phyloP scores from a whole-genome alignment of 208 protist genomes.

The Trypanosoma cruzi region DNA sequence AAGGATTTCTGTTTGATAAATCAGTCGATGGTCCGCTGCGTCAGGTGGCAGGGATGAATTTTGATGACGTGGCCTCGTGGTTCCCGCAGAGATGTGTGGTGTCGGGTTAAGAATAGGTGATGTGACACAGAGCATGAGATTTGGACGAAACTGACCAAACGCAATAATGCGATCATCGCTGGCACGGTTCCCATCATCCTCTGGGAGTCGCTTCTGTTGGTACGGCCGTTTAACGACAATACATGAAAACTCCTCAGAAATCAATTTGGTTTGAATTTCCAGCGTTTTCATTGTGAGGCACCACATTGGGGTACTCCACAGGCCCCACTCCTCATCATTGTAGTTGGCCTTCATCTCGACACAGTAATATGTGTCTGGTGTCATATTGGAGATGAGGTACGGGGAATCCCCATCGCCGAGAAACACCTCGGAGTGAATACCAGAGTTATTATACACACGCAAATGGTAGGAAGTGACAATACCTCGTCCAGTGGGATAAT shows the following conservation, averaged over 20 bases:
- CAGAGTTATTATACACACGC: slow-evolving; percentile 82
- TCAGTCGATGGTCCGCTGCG: slow-evolving; percentile 69
- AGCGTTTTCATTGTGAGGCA: slow-evolving; percentile 92
- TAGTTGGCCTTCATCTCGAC: slow-evolving; percentile 93
- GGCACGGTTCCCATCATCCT: slow-evolving; percentile 86
- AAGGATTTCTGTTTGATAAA: slow-evolving; percentile 88
- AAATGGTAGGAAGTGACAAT: slow-evolving; percentile 90
- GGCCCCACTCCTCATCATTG: slow-evolving; percentile 93
- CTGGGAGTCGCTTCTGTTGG: slow-evolving; percentile 80
- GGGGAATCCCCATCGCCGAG: slow-evolving; percentile 89
- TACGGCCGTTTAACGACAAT: slow-evolving; percentile 65
- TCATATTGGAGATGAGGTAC: slow-evolving; percentile 80
- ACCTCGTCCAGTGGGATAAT: slow-evolving; percentile 84
- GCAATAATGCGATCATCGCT: slow-evolving; percentile 68
- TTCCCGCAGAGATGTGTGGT: slow-evolving; percentile 54
- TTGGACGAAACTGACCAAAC: slow-evolving; percentile 81
- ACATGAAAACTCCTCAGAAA: slow-evolving; percentile 90
- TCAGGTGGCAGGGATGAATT: slow-evolving; percentile 78
- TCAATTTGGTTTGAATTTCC: slow-evolving; percentile 83
- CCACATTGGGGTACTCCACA: slow-evolving; percentile 90
- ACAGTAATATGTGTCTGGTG: slow-evolving; percentile 92
- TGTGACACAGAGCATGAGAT: slow-evolving; percentile 92
- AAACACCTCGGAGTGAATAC: slow-evolving; percentile 82
- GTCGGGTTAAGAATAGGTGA: slow-evolving; percentile 62
- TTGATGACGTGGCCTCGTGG: slow-evolving; percentile 46